Base-by-base conservation (phyloP, 75 land plant genomes). In the Chamaecyparis obtusa region DNA sequence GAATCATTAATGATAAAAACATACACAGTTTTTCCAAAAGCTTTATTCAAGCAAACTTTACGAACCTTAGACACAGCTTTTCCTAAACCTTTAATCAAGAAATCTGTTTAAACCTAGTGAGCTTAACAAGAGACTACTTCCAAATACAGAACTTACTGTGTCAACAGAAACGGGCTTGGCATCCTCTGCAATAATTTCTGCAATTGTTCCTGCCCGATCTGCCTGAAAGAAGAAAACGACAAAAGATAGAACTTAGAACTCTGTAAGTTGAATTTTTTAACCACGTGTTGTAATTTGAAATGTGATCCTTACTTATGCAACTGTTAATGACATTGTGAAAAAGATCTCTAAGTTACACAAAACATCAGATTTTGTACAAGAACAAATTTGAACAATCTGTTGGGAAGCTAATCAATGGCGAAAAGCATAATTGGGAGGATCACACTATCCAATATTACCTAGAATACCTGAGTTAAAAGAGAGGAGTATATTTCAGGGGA, bases 121-220 rank as follows among this genome's bases (percentile, higher is more conserved):
- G 2, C 55, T 51, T 51, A 51, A 51, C 54, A 51, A 13, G 78
- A 35, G 5, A 35, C 19, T 75, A 33, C 36, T 36, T 19, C 9
- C 39, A 39, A 78, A 78, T 33, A 39, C n/a, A 78, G n/a, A 19
- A 44, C 43, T 67, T 92, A 96, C 97, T 71, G 85, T 89, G 85
- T 96, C 96, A 46, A 92, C 84, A 71, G 94, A 89, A 57, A 96
- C 95, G 33, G 97, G 95, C 89, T 96, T 96, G 14, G 92, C 94
- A 88, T 96, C 97, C 64, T 94, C 95, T 10, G 87, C 93, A 56
- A 95, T 85, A 85, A 96, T 89, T 78, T 96, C 96, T 19, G 91
- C 87, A 86, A 96, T 83, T 43, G 96, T 96, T 76, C 97, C 97
- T 37, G 95, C 92, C 84, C 91, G 94, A 72, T 96, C 96, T 87